These are phyloP conservation scores for Emmonsia crescens DNA, from an alignment of 2,329 filamentous ascomycete species.

Conservation along the genomic window DNA sequence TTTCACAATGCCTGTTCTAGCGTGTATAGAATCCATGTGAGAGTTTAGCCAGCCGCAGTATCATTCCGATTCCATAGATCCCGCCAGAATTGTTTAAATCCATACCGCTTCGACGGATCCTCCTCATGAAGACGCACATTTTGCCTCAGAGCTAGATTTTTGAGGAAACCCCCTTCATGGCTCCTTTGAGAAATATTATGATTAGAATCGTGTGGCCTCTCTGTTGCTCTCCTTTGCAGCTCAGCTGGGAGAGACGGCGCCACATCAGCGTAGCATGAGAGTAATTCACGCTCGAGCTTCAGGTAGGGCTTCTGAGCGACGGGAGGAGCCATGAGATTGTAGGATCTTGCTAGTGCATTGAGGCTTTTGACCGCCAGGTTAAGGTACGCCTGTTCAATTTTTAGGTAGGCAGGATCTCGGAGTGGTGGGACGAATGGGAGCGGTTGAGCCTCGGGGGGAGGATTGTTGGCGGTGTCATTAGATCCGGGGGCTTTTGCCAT, in stretches of 20 bases:
- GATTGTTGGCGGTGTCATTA: background rate
- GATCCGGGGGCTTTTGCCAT: background rate
- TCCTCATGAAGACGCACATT: conserved; percentile 61
- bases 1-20: background rate
- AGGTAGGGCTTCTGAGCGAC: conserved; percentile 91
- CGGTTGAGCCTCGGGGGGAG: conserved; percentile 12
- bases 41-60: background rate
- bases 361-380: conserved; percentile 64
- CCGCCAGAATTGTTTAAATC: conserved; percentile 79
- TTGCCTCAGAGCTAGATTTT: conserved; percentile 42
- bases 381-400: conserved; percentile 62
- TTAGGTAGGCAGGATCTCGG: conserved; percentile 67
- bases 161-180: conserved; percentile 46
- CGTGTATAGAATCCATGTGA: background rate
- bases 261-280: conserved; percentile 72
- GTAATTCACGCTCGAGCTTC: conserved; percentile 68
- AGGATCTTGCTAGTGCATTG: conserved; percentile 70
- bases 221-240: conserved; percentile 58
- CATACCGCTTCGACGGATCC: conserved; percentile 59
- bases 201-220: conserved; percentile 18
- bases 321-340: conserved; percentile 90
- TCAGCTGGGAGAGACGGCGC: conserved; percentile 63
- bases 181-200: conserved; percentile 15
- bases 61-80: conserved; percentile 52
- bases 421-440: conserved; percentile 50